Conservation (phyloP, 2,329 filamentous ascomycete genomes). For the Ilyonectria sp. region DNA sequence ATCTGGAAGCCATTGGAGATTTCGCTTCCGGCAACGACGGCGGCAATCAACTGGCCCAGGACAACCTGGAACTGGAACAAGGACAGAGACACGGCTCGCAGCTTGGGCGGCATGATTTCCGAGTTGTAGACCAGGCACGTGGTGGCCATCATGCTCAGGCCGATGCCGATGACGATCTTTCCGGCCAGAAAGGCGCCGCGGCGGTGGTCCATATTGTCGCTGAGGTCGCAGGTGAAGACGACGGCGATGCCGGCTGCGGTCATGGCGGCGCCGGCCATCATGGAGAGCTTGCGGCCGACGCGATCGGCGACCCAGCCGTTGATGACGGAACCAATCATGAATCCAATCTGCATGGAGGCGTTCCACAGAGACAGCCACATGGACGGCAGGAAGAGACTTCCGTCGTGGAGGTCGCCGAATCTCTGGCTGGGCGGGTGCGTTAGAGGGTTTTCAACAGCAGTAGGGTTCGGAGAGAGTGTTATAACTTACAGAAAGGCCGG, state of each 20-base stretch:
- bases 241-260: not conserved
- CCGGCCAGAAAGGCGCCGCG: not conserved
- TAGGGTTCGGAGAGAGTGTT: not conserved
- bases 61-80: constrained; percentile 11
- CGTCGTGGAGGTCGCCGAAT: not conserved
- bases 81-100: constrained; percentile 12
- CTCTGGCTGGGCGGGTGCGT: not conserved
- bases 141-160: constrained; percentile 3
- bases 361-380: not conserved
- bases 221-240: not conserved
- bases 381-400: not conserved
- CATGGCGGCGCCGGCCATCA: not conserved
- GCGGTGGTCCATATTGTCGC: not conserved
- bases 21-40: not conserved
- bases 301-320: not conserved
- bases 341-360: not conserved
- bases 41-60: constrained; percentile 14
- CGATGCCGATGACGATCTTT: not conserved
- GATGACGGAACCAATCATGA: not conserved
- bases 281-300: not conserved
- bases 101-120: constrained; percentile 5
- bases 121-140: constrained; percentile 13
- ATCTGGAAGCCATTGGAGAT: not conserved
- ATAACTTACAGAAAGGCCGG: constrained; percentile 4
- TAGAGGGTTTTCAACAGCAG: not conserved